Conservation (phyloP, 257 asterid genomes). For the Linaria vulgaris region DNA sequence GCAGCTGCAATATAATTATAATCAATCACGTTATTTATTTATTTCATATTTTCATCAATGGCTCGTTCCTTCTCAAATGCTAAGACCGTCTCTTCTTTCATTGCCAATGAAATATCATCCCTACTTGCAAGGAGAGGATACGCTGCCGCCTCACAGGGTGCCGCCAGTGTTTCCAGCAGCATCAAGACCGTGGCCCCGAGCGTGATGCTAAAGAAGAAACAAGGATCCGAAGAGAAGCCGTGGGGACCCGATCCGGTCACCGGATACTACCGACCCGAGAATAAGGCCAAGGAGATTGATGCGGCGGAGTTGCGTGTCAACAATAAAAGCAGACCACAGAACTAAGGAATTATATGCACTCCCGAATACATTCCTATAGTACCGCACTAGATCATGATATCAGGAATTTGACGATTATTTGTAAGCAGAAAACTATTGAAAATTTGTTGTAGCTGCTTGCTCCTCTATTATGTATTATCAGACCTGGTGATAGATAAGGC, state of each 20-base stretch:
- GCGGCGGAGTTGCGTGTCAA: conserved; percentile 53
- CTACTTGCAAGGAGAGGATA: conserved; percentile 45
- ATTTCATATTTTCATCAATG: conserved; percentile 22
- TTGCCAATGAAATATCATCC: conserved; percentile 38
- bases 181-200: conserved; percentile 31
- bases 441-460: no score
- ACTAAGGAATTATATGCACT: no score
- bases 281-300: conserved; percentile 38
- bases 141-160: conserved; percentile 36
- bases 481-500: no score
- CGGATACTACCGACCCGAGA: conserved; percentile 58
- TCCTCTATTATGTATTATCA: no score
- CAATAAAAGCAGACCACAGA: conserved; percentile 24
- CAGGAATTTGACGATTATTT: no score
- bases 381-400: no score
- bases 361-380: no score
- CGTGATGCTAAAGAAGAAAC: conserved; percentile 41
- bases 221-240: conserved; percentile 32
- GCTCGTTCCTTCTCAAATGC: conserved; percentile 43
- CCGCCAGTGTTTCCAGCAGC: conserved; percentile 26
- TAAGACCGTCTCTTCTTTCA: conserved; percentile 35
- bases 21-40: not conserved
- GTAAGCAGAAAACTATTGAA: no score
- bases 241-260: conserved; percentile 75
- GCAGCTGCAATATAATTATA: no score